Evolutionary conservation across 2,329 filamentous ascomycete genomes (phyloP), one percentile per base, ranked within the genome.

Genomic region (Xylariaceae sp.): DNA sequence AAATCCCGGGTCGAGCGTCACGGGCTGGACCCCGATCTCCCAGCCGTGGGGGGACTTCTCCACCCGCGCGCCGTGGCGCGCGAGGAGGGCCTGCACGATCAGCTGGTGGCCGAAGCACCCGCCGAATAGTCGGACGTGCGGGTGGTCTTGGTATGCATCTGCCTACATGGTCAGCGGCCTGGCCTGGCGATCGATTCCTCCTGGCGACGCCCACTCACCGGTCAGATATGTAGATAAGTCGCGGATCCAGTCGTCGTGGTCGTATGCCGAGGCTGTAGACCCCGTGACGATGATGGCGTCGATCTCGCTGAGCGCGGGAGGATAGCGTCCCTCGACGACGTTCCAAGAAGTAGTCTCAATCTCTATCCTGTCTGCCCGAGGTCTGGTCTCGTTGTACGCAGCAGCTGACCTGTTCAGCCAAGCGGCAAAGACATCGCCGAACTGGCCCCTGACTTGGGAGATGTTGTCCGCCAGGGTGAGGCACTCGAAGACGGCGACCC

Each of bases 41-140:
- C 44, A 51, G 5, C 42, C 46, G 19, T 38, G 36, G 5, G 42
- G 39, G 11, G 46, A 40, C 12, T 33, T 37, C 29, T 39, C 37
- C 9, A 39, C 37, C 13, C 13, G 5, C 3, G 28, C 51, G 1
- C 48, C 47, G 14, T 62, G 43, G 4, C 62, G 33, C 9, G 54
- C 49, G 14, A 63, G 43, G 4, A 63, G 33, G 9, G 54, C 49
- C 23, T 57, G 49, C 32, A 51, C 56, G 4, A 61, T 36, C 4
- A 61, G 23, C 32, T 62, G 57, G 24, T 62, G 58, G 1, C 58
- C 57, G 27, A 62, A 61, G 24, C 59, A 63, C 14, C 53, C 57
- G 1, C 58, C 59, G 33, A 62, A 61, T 10, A 62, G 50, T 29
- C 53, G 58, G 29, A 61, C 40, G 2, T 32, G 32, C 1, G 44